A percentile compares a stretch with the other conserved stretches of the same genome.
These are phyloP conservation scores for Tricholoma hemisulphureum DNA, from an alignment of 768 basidiomycete genomes.

Conservation along the genomic window DNA sequence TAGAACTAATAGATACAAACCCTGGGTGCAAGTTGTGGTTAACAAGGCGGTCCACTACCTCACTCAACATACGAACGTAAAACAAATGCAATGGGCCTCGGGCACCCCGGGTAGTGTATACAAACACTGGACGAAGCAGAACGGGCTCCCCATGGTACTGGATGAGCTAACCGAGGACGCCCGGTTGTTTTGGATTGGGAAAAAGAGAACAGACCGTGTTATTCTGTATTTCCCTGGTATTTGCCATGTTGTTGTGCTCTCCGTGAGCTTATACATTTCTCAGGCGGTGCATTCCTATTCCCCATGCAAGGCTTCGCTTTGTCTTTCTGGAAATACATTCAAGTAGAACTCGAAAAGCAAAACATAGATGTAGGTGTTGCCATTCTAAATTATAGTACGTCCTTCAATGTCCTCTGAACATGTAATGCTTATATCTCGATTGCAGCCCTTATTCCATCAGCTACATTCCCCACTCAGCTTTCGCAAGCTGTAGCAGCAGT, in stretches of 20 bases:
- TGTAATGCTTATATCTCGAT: no score
- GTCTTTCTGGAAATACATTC: conserved; percentile 25
- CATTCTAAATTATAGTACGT: conserved; percentile 25
- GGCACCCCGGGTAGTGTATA: conserved; percentile 24
- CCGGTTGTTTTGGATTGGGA: conserved; percentile 33
- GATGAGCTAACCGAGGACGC: conserved; percentile 29
- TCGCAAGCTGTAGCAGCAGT: conserved; percentile 23
- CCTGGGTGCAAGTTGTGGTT: conserved; percentile 17
- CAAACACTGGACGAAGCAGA: conserved; percentile 20
- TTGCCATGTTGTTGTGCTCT: background rate
- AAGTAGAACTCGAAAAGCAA: conserved; percentile 10
- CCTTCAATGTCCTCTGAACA: background rate
- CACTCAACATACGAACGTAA: conserved; percentile 9
- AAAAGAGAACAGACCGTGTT: conserved; percentile 30
- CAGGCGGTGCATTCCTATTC: conserved; percentile 30
- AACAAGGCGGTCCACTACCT: conserved; percentile 19
- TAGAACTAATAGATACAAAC: conserved; percentile 22
- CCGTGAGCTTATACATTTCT: background rate
- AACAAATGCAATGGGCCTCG: conserved; percentile 24
- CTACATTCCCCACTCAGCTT: conserved; percentile 28
- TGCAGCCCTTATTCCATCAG: conserved; percentile 25
- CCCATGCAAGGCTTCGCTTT: conserved; percentile 19
- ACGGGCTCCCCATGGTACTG: conserved; percentile 18
- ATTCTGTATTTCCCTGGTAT: conserved; percentile 33
- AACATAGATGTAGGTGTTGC: conserved; percentile 21